Evolutionary conservation across 2,329 filamentous ascomycete genomes (phyloP).

Genomic region (Alternaria triticimaculans): DNA sequence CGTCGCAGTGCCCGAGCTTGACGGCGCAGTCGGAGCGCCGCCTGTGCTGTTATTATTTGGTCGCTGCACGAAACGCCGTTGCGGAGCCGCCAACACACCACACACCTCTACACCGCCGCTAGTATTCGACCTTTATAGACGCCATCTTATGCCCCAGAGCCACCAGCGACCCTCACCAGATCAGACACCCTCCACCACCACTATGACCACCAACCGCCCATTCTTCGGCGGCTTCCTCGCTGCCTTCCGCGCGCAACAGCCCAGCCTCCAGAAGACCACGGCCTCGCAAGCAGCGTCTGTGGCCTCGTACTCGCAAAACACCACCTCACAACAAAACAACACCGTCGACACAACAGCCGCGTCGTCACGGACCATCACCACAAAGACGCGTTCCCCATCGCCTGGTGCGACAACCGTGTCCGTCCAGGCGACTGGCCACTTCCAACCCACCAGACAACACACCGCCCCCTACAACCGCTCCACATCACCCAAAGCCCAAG

Average conservation of each 20-base stretch:
- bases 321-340: conserved; percentile 46
- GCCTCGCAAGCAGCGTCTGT: conserved; percentile 49
- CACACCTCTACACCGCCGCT: conserved; percentile 6
- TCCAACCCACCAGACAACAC: conserved; percentile 52
- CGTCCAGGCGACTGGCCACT: conserved; percentile 47
- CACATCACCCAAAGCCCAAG: conserved; percentile 45
- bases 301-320: conserved; percentile 45
- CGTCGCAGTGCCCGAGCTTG: background rate
- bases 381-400: conserved; percentile 41
- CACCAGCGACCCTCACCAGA: conserved; percentile 26
- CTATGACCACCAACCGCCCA: conserved; percentile 69
- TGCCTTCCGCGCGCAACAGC: conserved; percentile 71
- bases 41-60: background rate
- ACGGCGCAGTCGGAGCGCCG: background rate
- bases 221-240: conserved; percentile 73
- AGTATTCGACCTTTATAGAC: background rate
- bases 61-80: conserved; percentile 1
- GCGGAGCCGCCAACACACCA: background rate
- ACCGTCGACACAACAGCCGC: conserved; percentile 49
- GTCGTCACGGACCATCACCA: conserved; percentile 50
- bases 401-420: conserved; percentile 48
- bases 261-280: conserved; percentile 64
- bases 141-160: conserved; percentile 38
- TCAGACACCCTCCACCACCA: conserved; percentile 27
- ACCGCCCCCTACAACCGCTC: conserved; percentile 48